Conservation (phyloP, 805 yeast species). For the Wickerhamiella shivajii region DNA sequence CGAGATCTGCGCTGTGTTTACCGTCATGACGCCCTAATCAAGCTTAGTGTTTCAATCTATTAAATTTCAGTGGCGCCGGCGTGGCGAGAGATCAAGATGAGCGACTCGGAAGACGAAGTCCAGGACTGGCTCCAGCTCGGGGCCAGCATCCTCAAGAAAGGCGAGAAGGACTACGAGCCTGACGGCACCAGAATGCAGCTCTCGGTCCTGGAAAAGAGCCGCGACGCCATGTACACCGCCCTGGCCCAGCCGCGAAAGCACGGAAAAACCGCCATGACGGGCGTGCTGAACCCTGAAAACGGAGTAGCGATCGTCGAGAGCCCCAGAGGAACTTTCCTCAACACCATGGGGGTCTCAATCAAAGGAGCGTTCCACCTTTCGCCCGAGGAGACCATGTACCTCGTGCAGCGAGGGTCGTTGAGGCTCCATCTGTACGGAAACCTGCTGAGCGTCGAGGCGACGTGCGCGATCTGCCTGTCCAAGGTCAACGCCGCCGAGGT, state of each 20-base stretch:
- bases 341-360: slow-evolving; percentile 53
- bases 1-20: neutral
- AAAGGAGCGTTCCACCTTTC: slow-evolving; percentile 37
- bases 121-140: slow-evolving; percentile 28
- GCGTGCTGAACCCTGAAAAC: slow-evolving; percentile 30
- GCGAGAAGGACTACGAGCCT: slow-evolving; percentile 78
- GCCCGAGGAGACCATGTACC: slow-evolving; percentile 58
- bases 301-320: slow-evolving; percentile 28
- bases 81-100: too few species aligned
- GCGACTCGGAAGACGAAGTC: slow-evolving; percentile 25
- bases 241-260: slow-evolving; percentile 28
- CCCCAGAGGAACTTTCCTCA: slow-evolving; percentile 62
- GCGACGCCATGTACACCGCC: slow-evolving; percentile 61
- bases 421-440: slow-evolving; percentile 28
- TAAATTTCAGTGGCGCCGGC: too few species aligned
- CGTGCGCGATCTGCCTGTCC: slow-evolving; percentile 36
- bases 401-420: slow-evolving; percentile 67
- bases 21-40: too few species aligned
- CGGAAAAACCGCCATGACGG: slow-evolving; percentile 37
- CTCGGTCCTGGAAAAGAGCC: slow-evolving; percentile 34
- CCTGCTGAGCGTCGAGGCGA: slow-evolving; percentile 45
- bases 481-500: slow-evolving; percentile 11
- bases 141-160: slow-evolving; percentile 34
- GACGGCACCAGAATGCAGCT: slow-evolving; percentile 50
- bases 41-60: too few species aligned